phyloP scores from a whole-genome alignment of 495 filamentous ascomycete genomes.

The Aspergillus indologenus region DNA sequence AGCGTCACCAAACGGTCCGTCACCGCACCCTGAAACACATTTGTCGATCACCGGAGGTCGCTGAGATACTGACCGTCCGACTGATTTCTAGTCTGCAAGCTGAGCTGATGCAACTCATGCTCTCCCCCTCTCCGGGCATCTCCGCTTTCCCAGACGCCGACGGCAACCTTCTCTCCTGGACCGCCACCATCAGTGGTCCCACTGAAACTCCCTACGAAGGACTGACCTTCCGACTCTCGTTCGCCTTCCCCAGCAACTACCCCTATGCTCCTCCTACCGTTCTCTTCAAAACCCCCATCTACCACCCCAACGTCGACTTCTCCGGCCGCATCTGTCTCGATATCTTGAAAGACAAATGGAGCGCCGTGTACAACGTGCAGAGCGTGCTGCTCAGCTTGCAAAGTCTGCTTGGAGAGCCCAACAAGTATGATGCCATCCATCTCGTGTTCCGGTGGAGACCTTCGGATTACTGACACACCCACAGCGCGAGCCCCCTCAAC shows the following conservation, averaged over 20 bases:
- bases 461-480: slow-evolving; percentile 14
- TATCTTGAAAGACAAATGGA: slow-evolving; percentile 99
- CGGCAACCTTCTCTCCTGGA: slow-evolving; percentile 88
- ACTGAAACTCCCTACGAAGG: slow-evolving; percentile 86
- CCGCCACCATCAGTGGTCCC: slow-evolving; percentile 88
- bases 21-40: background rate
- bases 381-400: slow-evolving; percentile 90
- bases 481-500: slow-evolving; percentile 88
- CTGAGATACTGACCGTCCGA: slow-evolving; percentile 13
- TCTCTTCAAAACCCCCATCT: slow-evolving; percentile 89
- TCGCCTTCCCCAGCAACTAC: slow-evolving; percentile 88
- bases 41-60: background rate
- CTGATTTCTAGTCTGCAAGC: slow-evolving; percentile 71
- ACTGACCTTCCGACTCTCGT: slow-evolving; percentile 88
- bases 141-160: slow-evolving; percentile 91
- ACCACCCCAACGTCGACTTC: slow-evolving; percentile 92
- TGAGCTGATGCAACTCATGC: slow-evolving; percentile 97
- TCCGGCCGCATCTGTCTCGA: slow-evolving; percentile 91
- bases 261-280: slow-evolving; percentile 92
- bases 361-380: slow-evolving; percentile 89
- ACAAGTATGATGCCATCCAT: slow-evolving; percentile 66
- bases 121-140: slow-evolving; percentile 85
- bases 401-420: slow-evolving; percentile 92
- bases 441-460: background rate
- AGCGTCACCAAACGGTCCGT: slow-evolving; percentile 76